phyloP scores from a whole-genome alignment of 371 early-diverging fungal species.

The Catenaria anguillulae region DNA sequence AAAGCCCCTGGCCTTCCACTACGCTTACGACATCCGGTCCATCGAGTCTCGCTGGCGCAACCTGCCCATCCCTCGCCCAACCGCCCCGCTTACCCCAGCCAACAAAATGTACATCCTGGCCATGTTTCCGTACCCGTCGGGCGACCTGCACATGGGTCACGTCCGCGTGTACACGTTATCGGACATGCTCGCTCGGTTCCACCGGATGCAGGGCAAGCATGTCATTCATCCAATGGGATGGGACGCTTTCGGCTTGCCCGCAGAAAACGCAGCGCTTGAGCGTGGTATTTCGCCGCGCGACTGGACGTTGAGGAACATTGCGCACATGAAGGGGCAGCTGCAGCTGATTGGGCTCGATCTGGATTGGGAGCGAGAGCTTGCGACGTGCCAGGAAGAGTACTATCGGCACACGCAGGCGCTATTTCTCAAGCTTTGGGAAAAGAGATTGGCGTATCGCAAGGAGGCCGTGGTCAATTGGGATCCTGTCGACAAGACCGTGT shows the following conservation, averaged over 20 bases:
- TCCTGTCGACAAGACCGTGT: conserved; percentile 83
- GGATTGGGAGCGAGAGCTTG: conserved; percentile 79
- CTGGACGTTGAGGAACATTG: conserved; percentile 73
- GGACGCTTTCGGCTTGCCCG: conserved; percentile 98
- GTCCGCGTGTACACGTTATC: conserved; percentile 84
- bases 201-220: conserved; percentile 52
- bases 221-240: conserved; percentile 94
- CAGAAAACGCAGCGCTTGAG: conserved; percentile 95
- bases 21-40: no score
- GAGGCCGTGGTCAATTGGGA: conserved; percentile 92
- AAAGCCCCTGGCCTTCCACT: no score
- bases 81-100: no score
- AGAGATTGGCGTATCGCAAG: conserved; percentile 71
- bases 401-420: conserved; percentile 86
- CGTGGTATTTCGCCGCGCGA: conserved; percentile 58
- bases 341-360: conserved; percentile 55
- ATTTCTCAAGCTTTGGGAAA: conserved; percentile 58
- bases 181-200: conserved; percentile 67
- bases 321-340: conserved; percentile 64
- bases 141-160: conserved; percentile 87
- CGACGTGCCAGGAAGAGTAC: conserved; percentile 71
- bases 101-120: conserved; percentile 52
- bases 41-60: no score
- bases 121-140: conserved; percentile 94
- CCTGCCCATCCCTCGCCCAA: no score